Evolutionary conservation across 306 rosid species (phyloP).

Genomic region (Leucaena leucocephala): DNA sequence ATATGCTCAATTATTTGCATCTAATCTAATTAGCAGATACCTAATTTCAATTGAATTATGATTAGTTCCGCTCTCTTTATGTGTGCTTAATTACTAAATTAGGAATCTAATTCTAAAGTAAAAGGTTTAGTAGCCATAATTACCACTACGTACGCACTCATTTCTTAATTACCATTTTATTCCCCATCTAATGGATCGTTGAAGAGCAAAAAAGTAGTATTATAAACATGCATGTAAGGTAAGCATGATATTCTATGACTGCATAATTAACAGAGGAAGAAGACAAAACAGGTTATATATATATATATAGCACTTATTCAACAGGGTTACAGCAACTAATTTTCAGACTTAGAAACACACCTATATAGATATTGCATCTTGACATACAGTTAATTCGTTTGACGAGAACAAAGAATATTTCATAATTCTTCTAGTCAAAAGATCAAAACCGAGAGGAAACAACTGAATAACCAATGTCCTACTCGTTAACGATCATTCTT

Average conservation of each 20-base stretch:
- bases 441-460: conserved; percentile 18
- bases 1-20: background rate
- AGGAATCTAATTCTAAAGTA: background rate
- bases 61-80: background rate
- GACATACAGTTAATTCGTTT: conserved; percentile 22
- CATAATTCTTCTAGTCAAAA: conserved; percentile 10
- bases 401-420: conserved; percentile 6
- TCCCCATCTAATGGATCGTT: background rate
- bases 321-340: conserved; percentile 23
- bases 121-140: background rate
- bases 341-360: conserved; percentile 48
- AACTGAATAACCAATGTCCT: conserved; percentile 27
- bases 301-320: conserved; percentile 29
- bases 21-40: background rate
- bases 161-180: background rate
- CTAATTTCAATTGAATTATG: background rate
- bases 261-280: conserved; percentile 28
- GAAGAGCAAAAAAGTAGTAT: background rate
- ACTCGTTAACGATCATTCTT: background rate
- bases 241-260: background rate
- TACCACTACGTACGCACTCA: too few relatives aligned
- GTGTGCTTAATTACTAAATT: background rate
- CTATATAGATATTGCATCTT: conserved; percentile 32
- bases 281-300: conserved; percentile 42
- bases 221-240: background rate